Base-by-base conservation (phyloP, 2,329 filamentous ascomycete genomes). In the Chalara sp. region DNA sequence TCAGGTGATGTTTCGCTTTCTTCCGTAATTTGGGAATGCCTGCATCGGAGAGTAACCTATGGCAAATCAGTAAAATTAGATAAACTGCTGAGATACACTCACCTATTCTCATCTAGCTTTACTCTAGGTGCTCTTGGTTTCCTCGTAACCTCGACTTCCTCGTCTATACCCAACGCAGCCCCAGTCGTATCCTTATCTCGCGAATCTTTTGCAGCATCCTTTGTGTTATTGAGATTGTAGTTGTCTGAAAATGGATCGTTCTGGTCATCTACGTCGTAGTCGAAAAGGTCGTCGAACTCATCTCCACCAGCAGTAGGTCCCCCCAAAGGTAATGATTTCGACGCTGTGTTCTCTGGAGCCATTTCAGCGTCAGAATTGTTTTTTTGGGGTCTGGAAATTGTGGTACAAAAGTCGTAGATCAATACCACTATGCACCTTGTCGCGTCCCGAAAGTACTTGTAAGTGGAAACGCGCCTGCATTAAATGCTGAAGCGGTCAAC, bases 51-150 rank as follows among this genome's bases (percentile, higher is more conserved):
- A 97, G 75, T n/a, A 97, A 72, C 57, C 89, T 90, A 5, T 7
- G n/a, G 50, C 5, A 39, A 65, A 37, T 60, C 57, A 47, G 40
- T 49, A 39, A 29, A 49, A 54, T 30, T 49, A 31, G 6, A 53
- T 6, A 13, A 29, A 4, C 44, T 1, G 49, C 46, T 32, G 13
- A 29, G 41, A 28, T 29, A 6, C 33, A 50, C 61, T 48, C 65
- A 89, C 85, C 83, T 80, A 7, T 79, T 72, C 61, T 96, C 89
- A 63, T 99, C 91, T 30, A 99, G 78, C 67, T 96, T 99, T 4
- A 92, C 86, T 50, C 83, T 76, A 1, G 90, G 89, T 55, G 83
- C 78, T 35, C 83, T 79, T 61, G 86, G 86, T 70, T 89, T 96
- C 40, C 79, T 58, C 13, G 58, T 80, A 5, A 96, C 78, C 50